Conservation (phyloP, 2,329 filamentous ascomycete genomes). For the Colletotrichum aenigma region DNA sequence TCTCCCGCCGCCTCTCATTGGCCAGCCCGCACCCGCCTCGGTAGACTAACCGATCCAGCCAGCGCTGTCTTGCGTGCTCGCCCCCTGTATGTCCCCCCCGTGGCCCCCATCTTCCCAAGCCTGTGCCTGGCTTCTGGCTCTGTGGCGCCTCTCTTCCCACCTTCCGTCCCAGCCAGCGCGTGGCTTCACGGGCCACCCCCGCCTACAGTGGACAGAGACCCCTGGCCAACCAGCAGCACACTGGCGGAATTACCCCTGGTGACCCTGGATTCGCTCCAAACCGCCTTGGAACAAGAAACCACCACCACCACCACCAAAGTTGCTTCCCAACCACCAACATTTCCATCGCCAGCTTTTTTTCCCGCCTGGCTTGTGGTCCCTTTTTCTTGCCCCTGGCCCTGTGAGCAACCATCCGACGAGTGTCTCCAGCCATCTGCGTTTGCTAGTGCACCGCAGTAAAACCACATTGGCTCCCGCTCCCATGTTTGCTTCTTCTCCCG, state of each 20-base stretch:
- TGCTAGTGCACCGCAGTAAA: conserved; percentile 17
- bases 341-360: conserved; percentile 11
- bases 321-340: conserved; percentile 23
- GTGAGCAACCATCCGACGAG: background rate
- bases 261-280: background rate
- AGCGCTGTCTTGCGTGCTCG: background rate
- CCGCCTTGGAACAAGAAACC: background rate
- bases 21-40: background rate
- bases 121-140: background rate
- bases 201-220: background rate
- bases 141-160: background rate
- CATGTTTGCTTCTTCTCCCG: background rate
- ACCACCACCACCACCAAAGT: background rate
- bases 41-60: background rate
- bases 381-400: background rate
- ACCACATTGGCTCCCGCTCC: conserved; percentile 17
- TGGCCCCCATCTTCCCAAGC: background rate
- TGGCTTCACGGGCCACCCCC: background rate
- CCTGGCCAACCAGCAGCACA: conserved; percentile 2
- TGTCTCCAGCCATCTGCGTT: conserved; percentile 20
- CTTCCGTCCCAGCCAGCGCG: background rate
- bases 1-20: background rate
- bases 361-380: background rate
- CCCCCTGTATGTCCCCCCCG: background rate
- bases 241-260: background rate